These are phyloP conservation scores for Lactuca sativa DNA, from an alignment of 129 eudicot genomes.

Conservation along the genomic window DNA sequence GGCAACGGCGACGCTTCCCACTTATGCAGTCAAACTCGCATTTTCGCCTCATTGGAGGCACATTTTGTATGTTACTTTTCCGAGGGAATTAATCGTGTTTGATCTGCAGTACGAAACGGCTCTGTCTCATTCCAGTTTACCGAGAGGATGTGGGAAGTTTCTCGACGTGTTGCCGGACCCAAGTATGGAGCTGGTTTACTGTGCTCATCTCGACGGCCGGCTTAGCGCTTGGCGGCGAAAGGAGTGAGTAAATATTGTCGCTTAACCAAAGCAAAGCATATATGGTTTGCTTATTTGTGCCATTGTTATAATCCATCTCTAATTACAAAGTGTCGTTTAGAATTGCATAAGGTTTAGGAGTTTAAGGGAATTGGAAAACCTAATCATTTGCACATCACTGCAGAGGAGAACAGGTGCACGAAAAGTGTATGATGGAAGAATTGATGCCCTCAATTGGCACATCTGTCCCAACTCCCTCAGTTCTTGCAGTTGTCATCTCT, in stretches of 20 bases:
- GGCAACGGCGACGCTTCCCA: conserved; percentile 56
- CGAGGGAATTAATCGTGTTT: conserved; percentile 84
- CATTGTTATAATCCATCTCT: neutral
- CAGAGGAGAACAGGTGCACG: conserved; percentile 88
- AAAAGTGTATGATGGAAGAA: conserved; percentile 84
- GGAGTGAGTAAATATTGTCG: conserved; percentile 49
- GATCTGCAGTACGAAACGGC: conserved; percentile 78
- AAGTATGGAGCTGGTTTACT: conserved; percentile 59
- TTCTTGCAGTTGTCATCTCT: conserved; percentile 80
- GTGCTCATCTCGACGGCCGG: conserved; percentile 90
- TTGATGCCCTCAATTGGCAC: conserved; percentile 86
- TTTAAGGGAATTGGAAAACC: conserved; percentile 3
- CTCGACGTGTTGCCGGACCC: conserved; percentile 79
- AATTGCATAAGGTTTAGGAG: neutral
- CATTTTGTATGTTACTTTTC: conserved; percentile 61
- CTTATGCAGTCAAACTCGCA: conserved; percentile 55
- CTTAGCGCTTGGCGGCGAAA: conserved; percentile 78
- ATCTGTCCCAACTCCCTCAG: conserved; percentile 68
- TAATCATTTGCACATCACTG: conserved; percentile 34
- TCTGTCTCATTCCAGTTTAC: conserved; percentile 54
- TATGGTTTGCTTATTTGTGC: neutral
- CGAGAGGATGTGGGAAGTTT: conserved; percentile 84
- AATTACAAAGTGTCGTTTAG: neutral
- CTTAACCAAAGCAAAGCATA: conserved; percentile 1
- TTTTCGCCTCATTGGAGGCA: conserved; percentile 91